A percentile compares a stretch with the other conserved stretches of the same genome.
phyloP scores from a whole-genome alignment of 495 filamentous ascomycete genomes.

The Tuber borchii region DNA sequence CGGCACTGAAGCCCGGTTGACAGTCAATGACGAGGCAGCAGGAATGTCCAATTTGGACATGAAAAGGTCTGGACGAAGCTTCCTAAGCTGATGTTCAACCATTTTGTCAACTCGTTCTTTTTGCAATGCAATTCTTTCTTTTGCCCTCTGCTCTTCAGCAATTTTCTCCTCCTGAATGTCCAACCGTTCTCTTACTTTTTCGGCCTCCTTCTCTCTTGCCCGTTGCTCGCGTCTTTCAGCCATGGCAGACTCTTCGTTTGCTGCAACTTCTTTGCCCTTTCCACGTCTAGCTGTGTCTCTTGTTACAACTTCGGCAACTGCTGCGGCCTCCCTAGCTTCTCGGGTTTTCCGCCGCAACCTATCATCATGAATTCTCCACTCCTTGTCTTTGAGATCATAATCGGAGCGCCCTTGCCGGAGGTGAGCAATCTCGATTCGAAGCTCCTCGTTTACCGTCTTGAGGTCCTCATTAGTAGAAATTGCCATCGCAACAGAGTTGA shows the following conservation, averaged over 20 bases:
- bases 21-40: conserved; percentile 5
- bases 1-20: conserved; percentile 4
- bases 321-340: conserved; percentile 31
- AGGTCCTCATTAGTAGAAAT: conserved; percentile 59
- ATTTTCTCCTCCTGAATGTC: conserved; percentile 19
- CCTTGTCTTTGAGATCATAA: conserved; percentile 19
- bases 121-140: conserved; percentile 22
- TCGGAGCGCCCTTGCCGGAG: conserved; percentile 42
- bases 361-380: conserved; percentile 32
- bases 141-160: conserved; percentile 25
- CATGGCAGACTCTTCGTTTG: conserved; percentile 13
- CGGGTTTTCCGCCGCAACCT: conserved; percentile 20
- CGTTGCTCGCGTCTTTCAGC: conserved; percentile 25
- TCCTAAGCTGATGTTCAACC: conserved; percentile 33
- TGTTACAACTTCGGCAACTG: conserved; percentile 28
- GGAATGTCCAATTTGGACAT: background rate
- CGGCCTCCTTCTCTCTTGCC: conserved; percentile 26
- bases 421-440: conserved; percentile 49
- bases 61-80: conserved; percentile 35
- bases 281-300: conserved; percentile 25
- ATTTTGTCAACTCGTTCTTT: conserved; percentile 32
- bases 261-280: conserved; percentile 16
- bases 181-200: conserved; percentile 20
- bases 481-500: conserved; percentile 58
- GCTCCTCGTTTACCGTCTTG: conserved; percentile 52